Evolutionary conservation across 306 rosid species (phyloP), one percentile per base, ranked within the genome.

Genomic region (Prunus salicina): DNA sequence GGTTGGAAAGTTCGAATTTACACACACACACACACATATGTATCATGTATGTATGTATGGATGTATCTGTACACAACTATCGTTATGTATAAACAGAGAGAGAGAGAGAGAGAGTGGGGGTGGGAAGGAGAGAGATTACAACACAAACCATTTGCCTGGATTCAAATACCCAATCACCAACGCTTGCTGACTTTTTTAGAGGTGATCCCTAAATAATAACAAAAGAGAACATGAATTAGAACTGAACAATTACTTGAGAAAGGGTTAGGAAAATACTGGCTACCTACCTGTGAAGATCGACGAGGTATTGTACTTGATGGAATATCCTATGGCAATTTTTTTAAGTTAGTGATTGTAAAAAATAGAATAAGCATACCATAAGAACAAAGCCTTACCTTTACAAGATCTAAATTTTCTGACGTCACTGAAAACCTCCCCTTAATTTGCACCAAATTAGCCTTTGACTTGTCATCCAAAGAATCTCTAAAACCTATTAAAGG

Each of bases 341-440:
- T 85, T 10, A 76, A 64, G 93, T 96, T 81, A 91, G 90, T 78
- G 76, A 72, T 65, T 41, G 77, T 67, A 24, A 64, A 71, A 30
- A 51, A 76, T 22, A 45, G 50, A 72, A 56, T 32, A 72, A 78
- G 38, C 55, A 64, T 15, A 78, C 47, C 49, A 64, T 41, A 63
- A 47, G 70, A 45, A 72, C 64, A 71, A 70, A 71, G 5, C 62
- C 74, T 85, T 79, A 96, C 99, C 97, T 89, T 96, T 69, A 89
- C 99, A 71, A 96, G 91, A 88, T 96, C 99, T 80, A 96, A 85
- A 80, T 93, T 96, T 85, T 93, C 99, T 58, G 97, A 91, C 1
- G 99, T 96, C 73, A 96, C 99, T 67, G 99, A 96, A 88, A 96
- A 96, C 67, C 99, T 83, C 57, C 99, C 99, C 84, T 84, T 93